Evolutionary conservation across 768 basidiomycete species (phyloP).

Genomic region (Dacryopinax spathularia): DNA sequence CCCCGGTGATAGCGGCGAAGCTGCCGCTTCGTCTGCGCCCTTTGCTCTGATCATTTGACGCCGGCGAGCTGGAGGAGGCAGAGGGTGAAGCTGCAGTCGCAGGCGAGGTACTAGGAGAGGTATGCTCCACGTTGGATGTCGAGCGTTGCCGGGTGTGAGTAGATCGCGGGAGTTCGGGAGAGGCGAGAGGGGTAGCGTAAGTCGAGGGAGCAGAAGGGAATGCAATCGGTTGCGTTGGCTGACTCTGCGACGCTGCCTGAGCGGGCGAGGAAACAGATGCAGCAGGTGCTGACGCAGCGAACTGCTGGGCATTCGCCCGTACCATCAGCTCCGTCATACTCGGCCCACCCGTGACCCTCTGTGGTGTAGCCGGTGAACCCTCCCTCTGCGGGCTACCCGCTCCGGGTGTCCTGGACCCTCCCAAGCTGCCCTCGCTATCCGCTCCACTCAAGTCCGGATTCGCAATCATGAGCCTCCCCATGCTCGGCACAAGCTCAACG

Average conservation of each 20-base stretch:
- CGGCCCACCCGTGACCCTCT: not conserved
- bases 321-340: not conserved
- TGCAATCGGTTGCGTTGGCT: not conserved
- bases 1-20: not conserved
- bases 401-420: not conserved
- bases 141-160: too few species aligned
- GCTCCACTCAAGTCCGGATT: conserved; percentile 6
- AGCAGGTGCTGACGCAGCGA: not conserved
- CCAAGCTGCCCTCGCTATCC: conserved; percentile 1
- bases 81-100: too few species aligned
- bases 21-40: not conserved
- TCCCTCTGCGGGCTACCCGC: not conserved
- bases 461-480: conserved; percentile 6
- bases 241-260: not conserved
- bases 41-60: not conserved
- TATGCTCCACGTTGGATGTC: too few species aligned
- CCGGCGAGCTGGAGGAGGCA: not conserved
- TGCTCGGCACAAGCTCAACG: not conserved
- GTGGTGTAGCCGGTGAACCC: not conserved
- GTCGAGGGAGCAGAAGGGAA: too few species aligned
- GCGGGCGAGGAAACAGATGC: not conserved
- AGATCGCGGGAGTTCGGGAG: too few species aligned
- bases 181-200: too few species aligned
- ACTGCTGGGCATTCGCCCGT: not conserved
- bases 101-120: too few species aligned